Evolutionary conservation across 495 filamentous ascomycete species (phyloP).

Genomic region (Annulohypoxylon moriforme): DNA sequence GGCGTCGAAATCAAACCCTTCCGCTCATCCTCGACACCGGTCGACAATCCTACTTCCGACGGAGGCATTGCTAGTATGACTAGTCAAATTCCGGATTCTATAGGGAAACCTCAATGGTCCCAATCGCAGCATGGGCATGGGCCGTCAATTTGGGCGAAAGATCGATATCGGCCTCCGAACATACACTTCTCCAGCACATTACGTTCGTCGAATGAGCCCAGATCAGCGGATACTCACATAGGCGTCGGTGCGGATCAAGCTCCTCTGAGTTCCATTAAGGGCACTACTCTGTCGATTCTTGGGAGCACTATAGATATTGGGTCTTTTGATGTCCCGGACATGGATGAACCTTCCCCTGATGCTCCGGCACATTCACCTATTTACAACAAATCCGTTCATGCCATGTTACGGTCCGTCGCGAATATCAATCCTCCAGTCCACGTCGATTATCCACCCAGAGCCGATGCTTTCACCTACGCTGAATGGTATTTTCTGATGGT

Average conservation of each 20-base stretch:
- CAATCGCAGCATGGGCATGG: conserved; percentile 56
- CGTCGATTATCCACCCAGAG: conserved; percentile 65
- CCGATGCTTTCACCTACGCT: conserved; percentile 70
- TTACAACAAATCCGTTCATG: conserved; percentile 75
- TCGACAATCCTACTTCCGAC: conserved; percentile 45
- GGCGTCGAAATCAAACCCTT: conserved; percentile 56
- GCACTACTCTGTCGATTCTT: conserved; percentile 76
- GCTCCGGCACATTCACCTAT: conserved; percentile 55
- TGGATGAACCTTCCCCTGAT: conserved; percentile 67
- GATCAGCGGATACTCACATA: conserved; percentile 74
- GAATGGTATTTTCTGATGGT: conserved; percentile 79
- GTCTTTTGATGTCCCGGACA: conserved; percentile 72
- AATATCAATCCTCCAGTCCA: conserved; percentile 67
- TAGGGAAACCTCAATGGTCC: conserved; percentile 55
- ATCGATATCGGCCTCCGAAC: conserved; percentile 21
- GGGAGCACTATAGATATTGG: conserved; percentile 82
- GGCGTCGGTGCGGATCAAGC: conserved; percentile 75
- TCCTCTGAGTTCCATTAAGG: conserved; percentile 76
- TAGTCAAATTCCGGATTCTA: conserved; percentile 46
- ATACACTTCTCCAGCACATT: conserved; percentile 41
- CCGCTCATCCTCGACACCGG: conserved; percentile 46
- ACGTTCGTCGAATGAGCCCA: conserved; percentile 48
- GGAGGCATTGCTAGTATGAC: conserved; percentile 43
- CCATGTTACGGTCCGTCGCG: conserved; percentile 70
- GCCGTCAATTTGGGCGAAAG: conserved; percentile 64